phyloP scores from a whole-genome alignment of 2,329 filamentous ascomycete genomes.

The Plenodomus tracheiphilus region DNA sequence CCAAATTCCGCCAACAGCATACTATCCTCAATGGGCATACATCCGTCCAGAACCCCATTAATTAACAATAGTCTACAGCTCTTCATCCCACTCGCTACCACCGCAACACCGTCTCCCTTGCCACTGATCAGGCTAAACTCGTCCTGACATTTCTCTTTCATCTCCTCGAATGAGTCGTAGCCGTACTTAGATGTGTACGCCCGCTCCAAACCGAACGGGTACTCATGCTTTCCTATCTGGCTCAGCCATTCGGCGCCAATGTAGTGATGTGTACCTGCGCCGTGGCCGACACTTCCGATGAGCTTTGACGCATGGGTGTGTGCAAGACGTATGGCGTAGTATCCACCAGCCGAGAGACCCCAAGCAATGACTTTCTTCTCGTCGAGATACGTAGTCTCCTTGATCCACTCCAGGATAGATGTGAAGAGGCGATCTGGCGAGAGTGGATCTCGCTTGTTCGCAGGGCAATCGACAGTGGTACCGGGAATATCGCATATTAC shows the following conservation, averaged over 20 bases:
- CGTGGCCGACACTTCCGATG: slow-evolving; percentile 55
- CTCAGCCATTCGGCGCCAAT: slow-evolving; percentile 59
- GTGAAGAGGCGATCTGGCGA: slow-evolving; percentile 58
- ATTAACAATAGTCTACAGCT: slow-evolving; percentile 57
- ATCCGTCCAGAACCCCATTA: slow-evolving; percentile 61
- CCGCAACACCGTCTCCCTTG: slow-evolving; percentile 53
- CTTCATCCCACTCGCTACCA: slow-evolving; percentile 40
- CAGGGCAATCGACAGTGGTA: slow-evolving; percentile 58
- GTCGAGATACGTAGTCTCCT: slow-evolving; percentile 50
- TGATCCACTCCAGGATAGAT: slow-evolving; percentile 57
- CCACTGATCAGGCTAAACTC: slow-evolving; percentile 58
- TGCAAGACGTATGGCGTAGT: slow-evolving; percentile 60
- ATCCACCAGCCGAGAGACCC: slow-evolving; percentile 62
- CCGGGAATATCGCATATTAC: slow-evolving; percentile 60
- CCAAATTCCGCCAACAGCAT: slow-evolving; percentile 58
- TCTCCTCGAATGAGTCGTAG: slow-evolving; percentile 41
- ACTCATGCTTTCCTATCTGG: slow-evolving; percentile 58
- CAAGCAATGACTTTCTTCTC: slow-evolving; percentile 54
- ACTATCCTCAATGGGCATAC: slow-evolving; percentile 64
- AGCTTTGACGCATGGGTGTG: slow-evolving; percentile 58
- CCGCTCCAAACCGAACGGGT: slow-evolving; percentile 59
- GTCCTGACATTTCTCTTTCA: slow-evolving; percentile 52
- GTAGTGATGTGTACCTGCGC: slow-evolving; percentile 62
- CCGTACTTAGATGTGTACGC: slow-evolving; percentile 54
- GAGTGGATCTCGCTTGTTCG: slow-evolving; percentile 50